These are phyloP conservation scores for Penicillium sp. DNA, from an alignment of 2,329 filamentous ascomycete species.

Conservation along the genomic window DNA sequence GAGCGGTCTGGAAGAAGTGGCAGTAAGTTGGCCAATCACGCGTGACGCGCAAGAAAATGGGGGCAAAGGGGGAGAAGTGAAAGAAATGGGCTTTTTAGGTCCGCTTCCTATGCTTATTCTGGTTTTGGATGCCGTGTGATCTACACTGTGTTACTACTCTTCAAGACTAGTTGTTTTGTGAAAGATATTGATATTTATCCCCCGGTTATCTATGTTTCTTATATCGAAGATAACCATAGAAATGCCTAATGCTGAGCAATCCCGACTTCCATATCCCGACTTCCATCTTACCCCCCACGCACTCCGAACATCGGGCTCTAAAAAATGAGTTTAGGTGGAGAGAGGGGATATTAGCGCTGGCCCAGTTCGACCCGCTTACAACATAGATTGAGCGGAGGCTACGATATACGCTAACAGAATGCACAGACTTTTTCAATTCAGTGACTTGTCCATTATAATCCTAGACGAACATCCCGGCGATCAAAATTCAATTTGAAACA, in stretches of 20 bases:
- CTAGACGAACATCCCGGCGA: slow-evolving; percentile 9
- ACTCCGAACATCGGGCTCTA: not conserved
- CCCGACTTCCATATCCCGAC: not conserved
- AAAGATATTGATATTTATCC: slow-evolving; percentile 1
- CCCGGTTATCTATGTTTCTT: not conserved
- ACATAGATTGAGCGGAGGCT: slow-evolving; percentile 1
- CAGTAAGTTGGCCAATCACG: slow-evolving; percentile 24
- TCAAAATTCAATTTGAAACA: slow-evolving; percentile 9
- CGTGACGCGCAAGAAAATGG: slow-evolving; percentile 11
- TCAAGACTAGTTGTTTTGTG: slow-evolving; percentile 1
- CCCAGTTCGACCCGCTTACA: slow-evolving; percentile 5
- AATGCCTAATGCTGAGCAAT: not conserved
- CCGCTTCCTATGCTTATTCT: slow-evolving; percentile 2
- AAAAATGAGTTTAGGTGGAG: not conserved
- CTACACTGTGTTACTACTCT: slow-evolving; percentile 2
- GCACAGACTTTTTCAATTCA: slow-evolving; percentile 6
- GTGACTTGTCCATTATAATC: slow-evolving; percentile 11
- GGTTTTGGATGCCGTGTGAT: slow-evolving; percentile 8
- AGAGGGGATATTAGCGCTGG: not conserved
- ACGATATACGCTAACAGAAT: slow-evolving; percentile 5
- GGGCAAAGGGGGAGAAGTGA: slow-evolving; percentile 14
- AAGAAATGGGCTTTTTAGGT: slow-evolving; percentile 1
- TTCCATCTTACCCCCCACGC: not conserved
- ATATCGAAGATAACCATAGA: not conserved
- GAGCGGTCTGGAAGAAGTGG: slow-evolving; percentile 24